Evolutionary conservation across 257 asterid species (phyloP).

Genomic region (Leptodermis oblonga): DNA sequence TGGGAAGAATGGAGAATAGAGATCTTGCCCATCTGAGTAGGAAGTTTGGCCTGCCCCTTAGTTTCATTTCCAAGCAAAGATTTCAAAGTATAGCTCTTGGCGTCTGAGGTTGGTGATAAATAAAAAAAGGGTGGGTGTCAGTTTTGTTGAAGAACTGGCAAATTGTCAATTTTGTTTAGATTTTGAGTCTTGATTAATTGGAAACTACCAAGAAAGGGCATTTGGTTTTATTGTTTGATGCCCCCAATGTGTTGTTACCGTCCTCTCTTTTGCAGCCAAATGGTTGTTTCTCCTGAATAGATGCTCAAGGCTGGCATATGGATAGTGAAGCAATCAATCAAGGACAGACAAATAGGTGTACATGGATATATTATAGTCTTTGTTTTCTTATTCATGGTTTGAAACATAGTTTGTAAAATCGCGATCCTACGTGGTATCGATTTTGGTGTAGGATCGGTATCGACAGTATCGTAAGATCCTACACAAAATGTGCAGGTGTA

Average conservation of each 20-base stretch:
- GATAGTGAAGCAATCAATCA: neutral
- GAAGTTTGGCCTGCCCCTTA: neutral
- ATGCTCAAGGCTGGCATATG: neutral
- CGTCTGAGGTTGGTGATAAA: neutral
- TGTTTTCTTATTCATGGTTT: too few species aligned
- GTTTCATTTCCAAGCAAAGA: neutral
- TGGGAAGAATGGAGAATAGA: neutral
- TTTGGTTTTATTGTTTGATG: neutral
- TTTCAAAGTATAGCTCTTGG: neutral
- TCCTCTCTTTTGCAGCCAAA: neutral
- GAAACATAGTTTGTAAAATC: too few species aligned
- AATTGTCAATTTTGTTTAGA: neutral
- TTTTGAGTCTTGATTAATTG: neutral
- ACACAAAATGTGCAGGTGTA: too few species aligned
- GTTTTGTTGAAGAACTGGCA: neutral
- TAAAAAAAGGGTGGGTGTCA: too few species aligned
- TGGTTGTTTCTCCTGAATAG: neutral
- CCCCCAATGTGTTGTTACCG: neutral
- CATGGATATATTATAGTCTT: too few species aligned
- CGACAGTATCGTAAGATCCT: too few species aligned
- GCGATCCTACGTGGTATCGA: too few species aligned
- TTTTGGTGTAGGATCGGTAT: too few species aligned
- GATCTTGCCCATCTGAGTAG: neutral
- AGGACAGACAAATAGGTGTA: neutral
- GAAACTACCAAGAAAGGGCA: neutral